Evolutionary conservation across 1,139 yeast genomes (phyloP), one percentile per base, ranked within the genome.

Genomic region (Hyphopichia buzzinii): DNA sequence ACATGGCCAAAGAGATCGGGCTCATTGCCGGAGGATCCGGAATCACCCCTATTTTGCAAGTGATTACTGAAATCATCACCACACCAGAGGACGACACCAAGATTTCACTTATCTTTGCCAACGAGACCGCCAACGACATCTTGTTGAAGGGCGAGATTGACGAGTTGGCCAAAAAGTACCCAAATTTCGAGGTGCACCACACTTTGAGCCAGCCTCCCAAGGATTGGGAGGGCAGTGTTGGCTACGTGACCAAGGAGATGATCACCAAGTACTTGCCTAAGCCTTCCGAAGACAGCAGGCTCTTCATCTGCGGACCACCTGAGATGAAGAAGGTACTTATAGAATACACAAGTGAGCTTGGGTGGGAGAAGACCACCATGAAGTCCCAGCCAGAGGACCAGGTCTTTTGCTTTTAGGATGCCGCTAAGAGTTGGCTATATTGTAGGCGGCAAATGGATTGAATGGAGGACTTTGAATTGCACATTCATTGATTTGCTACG

Each of bases 1-100:
- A 82, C 52, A 73, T 77, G 68, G 80, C 79, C 30, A 73, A 73
- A 41, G 75, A 78, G 40, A 69, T 84, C 43, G 81, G 80, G 11
- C 71, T 84, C 64, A 70, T 84, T 47, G 90, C 90, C n/a, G 92
- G 90, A 48, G 92, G 92, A 12, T 78, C 89, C 0, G 92, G 92
- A 37, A 81, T 84, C 41, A 84, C 94, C 11, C 92, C 94, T 17
- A 79, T 83, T 50, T 67, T 84, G 43, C 89, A 84, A 54, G 83
- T 84, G 11, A 64, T 78, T 37, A 77, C 81, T 27, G 65, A 75
- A 31, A 77, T 79, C 37, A 77, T 83, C 41, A 83, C 89, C 21
- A 78, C 81, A 29, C 81, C 86, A 7, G 79, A 73, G 37, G 90
- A 84, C 54, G 31, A 55, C 30, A 83, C 90, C 29, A 71, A 72